A percentile compares a stretch with the other conserved stretches of the same genome.
Evolutionary conservation across 2,329 filamentous ascomycete species (phyloP).

Genomic region (Triangularia verruculosa): DNA sequence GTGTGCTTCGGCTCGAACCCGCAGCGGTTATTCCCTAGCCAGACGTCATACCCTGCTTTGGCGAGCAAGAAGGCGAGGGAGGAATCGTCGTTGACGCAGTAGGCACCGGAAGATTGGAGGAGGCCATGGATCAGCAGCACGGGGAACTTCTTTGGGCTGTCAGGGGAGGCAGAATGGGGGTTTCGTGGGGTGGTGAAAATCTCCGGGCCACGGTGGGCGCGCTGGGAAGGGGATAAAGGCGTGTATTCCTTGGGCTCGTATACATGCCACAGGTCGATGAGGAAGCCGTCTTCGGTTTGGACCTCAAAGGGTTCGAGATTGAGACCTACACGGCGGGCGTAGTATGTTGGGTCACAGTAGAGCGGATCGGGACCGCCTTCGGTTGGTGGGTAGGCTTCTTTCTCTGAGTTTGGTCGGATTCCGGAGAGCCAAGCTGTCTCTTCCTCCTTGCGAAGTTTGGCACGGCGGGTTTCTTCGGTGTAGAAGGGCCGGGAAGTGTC

Average conservation of each 20-base stretch:
- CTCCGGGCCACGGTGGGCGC: constrained; percentile 56
- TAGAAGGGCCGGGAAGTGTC: constrained; percentile 64
- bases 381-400: constrained; percentile 58
- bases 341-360: constrained; percentile 77
- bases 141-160: constrained; percentile 65
- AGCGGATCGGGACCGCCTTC: constrained; percentile 80
- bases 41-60: constrained; percentile 91
- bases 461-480: constrained; percentile 65
- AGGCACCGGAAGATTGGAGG: constrained; percentile 82
- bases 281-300: constrained; percentile 90
- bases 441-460: constrained; percentile 53
- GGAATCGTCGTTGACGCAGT: constrained; percentile 85
- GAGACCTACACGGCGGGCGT: constrained; percentile 81
- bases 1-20: constrained; percentile 77
- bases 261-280: constrained; percentile 85
- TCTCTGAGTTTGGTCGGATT: constrained; percentile 30
- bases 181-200: constrained; percentile 49
- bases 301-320: constrained; percentile 81
- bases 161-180: constrained; percentile 30
- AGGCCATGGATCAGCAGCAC: constrained; percentile 85
- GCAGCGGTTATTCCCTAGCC: constrained; percentile 91
- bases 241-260: constrained; percentile 77
- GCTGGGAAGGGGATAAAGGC: constrained; percentile 46
- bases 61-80: constrained; percentile 89
- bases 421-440: constrained; percentile 61